Evolutionary conservation across 2,329 filamentous ascomycete species (phyloP).

Genomic region (Microdochium bolleyi): DNA sequence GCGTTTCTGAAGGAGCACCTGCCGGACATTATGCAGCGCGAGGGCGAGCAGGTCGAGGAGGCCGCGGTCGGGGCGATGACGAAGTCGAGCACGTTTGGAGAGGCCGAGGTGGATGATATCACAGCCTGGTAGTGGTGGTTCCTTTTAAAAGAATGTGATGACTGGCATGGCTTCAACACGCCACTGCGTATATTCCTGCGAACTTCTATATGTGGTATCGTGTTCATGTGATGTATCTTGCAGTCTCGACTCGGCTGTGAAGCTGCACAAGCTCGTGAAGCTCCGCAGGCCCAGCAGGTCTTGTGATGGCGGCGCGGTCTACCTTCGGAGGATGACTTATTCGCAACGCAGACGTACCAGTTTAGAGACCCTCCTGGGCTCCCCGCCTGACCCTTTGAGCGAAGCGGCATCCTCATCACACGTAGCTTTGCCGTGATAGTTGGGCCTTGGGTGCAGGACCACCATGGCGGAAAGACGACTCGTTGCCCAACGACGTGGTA

Average conservation of each 20-base stretch:
- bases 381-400: too few relatives aligned
- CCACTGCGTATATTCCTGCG: conserved; percentile 69
- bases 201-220: conserved; percentile 46
- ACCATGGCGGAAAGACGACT: too few relatives aligned
- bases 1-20: conserved; percentile 75
- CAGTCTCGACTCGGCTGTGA: too few relatives aligned
- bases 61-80: conserved; percentile 54
- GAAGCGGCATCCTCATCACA: too few relatives aligned
- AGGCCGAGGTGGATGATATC: conserved; percentile 93
- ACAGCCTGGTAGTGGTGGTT: conserved; percentile 74
- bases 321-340: too few relatives aligned
- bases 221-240: background rate
- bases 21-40: conserved; percentile 76
- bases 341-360: too few relatives aligned
- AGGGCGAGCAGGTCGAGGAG: conserved; percentile 35
- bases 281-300: too few relatives aligned
- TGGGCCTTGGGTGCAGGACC: too few relatives aligned
- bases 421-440: too few relatives aligned
- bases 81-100: conserved; percentile 88
- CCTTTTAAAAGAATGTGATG: background rate
- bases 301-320: too few relatives aligned
- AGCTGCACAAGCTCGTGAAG: background rate
- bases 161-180: background rate
- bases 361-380: too few relatives aligned
- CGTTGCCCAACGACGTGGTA: too few relatives aligned